phyloP scores from a whole-genome alignment of 2,329 filamentous ascomycete species.

The Cercospora sp. region DNA sequence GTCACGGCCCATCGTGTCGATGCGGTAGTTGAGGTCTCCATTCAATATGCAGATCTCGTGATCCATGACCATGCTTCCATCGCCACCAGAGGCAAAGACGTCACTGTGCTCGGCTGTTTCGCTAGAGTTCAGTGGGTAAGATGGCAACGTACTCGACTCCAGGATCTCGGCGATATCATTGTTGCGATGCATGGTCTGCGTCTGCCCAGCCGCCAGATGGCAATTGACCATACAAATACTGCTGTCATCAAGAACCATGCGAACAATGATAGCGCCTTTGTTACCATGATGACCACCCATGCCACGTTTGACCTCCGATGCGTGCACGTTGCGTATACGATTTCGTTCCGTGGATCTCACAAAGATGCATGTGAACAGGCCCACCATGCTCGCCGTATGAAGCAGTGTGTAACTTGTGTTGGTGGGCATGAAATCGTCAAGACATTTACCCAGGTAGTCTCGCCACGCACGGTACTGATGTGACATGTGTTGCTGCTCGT shows the following conservation, averaged over 20 bases:
- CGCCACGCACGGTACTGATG: slow-evolving; percentile 97
- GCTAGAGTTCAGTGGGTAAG: slow-evolving; percentile 52
- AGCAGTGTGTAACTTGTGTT: slow-evolving; percentile 80
- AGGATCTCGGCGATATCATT: slow-evolving; percentile 90
- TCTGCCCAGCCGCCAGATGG: slow-evolving; percentile 91
- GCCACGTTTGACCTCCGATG: slow-evolving; percentile 86
- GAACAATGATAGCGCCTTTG: slow-evolving; percentile 87
- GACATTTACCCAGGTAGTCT: slow-evolving; percentile 77
- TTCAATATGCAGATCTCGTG: slow-evolving; percentile 97
- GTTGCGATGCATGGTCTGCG: slow-evolving; percentile 85
- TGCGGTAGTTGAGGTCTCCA: slow-evolving; percentile 96
- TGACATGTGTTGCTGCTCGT: slow-evolving; percentile 86
- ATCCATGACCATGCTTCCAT: slow-evolving; percentile 91
- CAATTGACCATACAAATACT: slow-evolving; percentile 97
- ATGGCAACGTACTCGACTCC: slow-evolving; percentile 72
- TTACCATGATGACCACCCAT: slow-evolving; percentile 96
- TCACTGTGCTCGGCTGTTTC: slow-evolving; percentile 63
- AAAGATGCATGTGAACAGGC: slow-evolving; percentile 94
- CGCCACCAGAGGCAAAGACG: slow-evolving; percentile 85
- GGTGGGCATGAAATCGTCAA: slow-evolving; percentile 79
- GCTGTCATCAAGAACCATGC: slow-evolving; percentile 91
- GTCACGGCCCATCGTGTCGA: slow-evolving; percentile 94
- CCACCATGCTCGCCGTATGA: slow-evolving; percentile 86
- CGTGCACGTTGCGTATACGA: slow-evolving; percentile 74
- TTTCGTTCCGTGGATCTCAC: slow-evolving; percentile 77